Evolutionary conservation across 495 filamentous ascomycete species (phyloP), one percentile per base, ranked within the genome.

Genomic region (Penicillium steckii): DNA sequence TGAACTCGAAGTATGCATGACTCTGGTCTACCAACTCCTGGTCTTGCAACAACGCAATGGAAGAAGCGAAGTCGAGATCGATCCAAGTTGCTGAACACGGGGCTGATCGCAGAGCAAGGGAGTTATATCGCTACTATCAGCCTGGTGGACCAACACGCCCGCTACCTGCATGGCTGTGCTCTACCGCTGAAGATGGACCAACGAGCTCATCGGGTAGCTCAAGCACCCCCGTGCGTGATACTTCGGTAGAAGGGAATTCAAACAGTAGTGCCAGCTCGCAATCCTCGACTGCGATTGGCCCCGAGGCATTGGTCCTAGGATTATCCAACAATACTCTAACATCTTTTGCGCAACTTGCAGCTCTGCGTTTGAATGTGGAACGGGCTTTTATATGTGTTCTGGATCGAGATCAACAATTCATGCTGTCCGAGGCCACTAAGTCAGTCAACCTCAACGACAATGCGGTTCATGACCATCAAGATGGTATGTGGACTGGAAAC

Each of bases 311-410:
- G 18, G 35, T 61, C 9, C 46, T 69, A n/a, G 64, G 60, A 8
- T 43, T 57, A 17, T 55, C 61, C 5, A 86, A 89, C 58, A 77
- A 79, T 9, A 79, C 78, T 24, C 69, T 89, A 22, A 74, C 68
- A 0, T 71, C 77, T 6, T 68, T 69, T 52, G 66, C 73, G 7
- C 75, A 79, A 32, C 54, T 77, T 9, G 72, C 72, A n/a, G 76
- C 76, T 2, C 53, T 77, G 23, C 62, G 75, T 15, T 50, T 75
- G 12, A 61, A 75, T 30, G 72, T 66, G 6, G 68, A 76, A 44
- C 67, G 77, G 21, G 74, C 62, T 5, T 30, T 66, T 4, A 60
- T 70, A 8, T 48, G 77, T 8, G 71, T 87, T n/a, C 75, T 85
- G 46, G 83, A 82, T 53, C 68, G 72, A 37, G 73, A 79, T 10